These are phyloP conservation scores for Pseudogymnoascus destructans DNA, from an alignment of 2,329 filamentous ascomycete genomes.

Conservation along the genomic window DNA sequence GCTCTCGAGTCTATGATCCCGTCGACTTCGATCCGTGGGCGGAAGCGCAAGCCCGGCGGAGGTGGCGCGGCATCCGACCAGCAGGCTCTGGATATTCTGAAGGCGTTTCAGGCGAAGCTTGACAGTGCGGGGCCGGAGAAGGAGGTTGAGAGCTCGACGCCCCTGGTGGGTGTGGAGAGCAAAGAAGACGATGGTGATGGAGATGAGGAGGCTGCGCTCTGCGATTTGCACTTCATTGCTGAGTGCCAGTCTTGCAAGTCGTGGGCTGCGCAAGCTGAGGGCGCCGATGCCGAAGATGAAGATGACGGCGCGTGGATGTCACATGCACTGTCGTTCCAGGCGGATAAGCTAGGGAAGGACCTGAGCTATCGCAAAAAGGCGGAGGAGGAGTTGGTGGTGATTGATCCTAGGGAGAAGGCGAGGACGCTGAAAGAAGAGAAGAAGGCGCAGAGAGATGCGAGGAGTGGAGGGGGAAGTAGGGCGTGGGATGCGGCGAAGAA, in stretches of 20 bases:
- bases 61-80: slow-evolving; percentile 43
- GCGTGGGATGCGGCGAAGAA: slow-evolving; percentile 47
- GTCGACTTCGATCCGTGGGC: slow-evolving; percentile 52
- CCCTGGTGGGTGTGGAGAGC: slow-evolving; percentile 19
- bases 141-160: slow-evolving; percentile 20
- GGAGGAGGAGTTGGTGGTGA: slow-evolving; percentile 81
- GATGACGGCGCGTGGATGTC: slow-evolving; percentile 69
- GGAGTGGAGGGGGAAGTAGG: slow-evolving; percentile 34
- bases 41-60: slow-evolving; percentile 53
- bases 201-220: slow-evolving; percentile 62
- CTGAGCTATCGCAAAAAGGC: slow-evolving; percentile 81
- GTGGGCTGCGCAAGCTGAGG: slow-evolving; percentile 49
- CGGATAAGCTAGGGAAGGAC: slow-evolving; percentile 82
- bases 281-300: slow-evolving; percentile 41
- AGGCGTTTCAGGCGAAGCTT: slow-evolving; percentile 68
- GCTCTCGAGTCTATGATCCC: slow-evolving; percentile 64
- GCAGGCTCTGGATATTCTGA: slow-evolving; percentile 54
- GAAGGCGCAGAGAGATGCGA: slow-evolving; percentile 43
- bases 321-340: slow-evolving; percentile 73
- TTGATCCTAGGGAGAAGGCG: slow-evolving; percentile 78
- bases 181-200: slow-evolving; percentile 28
- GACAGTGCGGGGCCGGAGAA: slow-evolving; percentile 38
- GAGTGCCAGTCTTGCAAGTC: slow-evolving; percentile 84
- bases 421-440: slow-evolving; percentile 56
- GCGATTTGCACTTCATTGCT: slow-evolving; percentile 90